Conservation (phyloP, 805 yeast genomes). For the Lipomyces orientalis region DNA sequence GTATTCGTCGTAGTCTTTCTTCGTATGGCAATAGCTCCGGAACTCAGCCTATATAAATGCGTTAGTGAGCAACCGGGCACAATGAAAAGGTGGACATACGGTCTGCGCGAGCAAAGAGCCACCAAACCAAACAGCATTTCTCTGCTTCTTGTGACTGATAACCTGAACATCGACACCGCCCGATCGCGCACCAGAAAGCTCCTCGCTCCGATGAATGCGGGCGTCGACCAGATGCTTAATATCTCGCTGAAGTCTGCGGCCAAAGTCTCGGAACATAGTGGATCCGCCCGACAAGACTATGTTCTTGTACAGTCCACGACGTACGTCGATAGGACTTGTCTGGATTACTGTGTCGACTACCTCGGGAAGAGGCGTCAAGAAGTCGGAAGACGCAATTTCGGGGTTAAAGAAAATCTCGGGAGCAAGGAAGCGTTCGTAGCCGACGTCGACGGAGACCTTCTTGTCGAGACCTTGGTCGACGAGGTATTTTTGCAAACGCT, state of each 20-base stretch:
- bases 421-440: constrained; percentile 96
- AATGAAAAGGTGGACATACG: constrained; percentile 39
- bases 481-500: constrained; percentile 88
- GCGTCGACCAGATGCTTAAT: constrained; percentile 84
- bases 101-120: constrained; percentile 97
- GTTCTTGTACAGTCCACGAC: constrained; percentile 93
- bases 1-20: constrained; percentile 94
- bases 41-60: constrained; percentile 64
- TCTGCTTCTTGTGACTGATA: constrained; percentile 93
- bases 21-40: constrained; percentile 94
- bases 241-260: constrained; percentile 96
- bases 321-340: constrained; percentile 94
- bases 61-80: constrained; percentile 15
- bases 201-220: constrained; percentile 83
- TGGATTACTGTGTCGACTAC: constrained; percentile 96
- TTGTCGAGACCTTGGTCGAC: constrained; percentile 77
- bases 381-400: constrained; percentile 94
- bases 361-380: constrained; percentile 93
- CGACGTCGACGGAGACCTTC: constrained; percentile 81
- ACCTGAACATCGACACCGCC: constrained; percentile 98
- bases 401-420: constrained; percentile 99
- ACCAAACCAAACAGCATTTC: constrained; percentile 99
- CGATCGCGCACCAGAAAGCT: constrained; percentile 69
- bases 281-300: constrained; percentile 97
- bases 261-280: constrained; percentile 98